Base-by-base conservation (phyloP, 768 basidiomycete genomes). In the Daedaleopsis sinensis region DNA sequence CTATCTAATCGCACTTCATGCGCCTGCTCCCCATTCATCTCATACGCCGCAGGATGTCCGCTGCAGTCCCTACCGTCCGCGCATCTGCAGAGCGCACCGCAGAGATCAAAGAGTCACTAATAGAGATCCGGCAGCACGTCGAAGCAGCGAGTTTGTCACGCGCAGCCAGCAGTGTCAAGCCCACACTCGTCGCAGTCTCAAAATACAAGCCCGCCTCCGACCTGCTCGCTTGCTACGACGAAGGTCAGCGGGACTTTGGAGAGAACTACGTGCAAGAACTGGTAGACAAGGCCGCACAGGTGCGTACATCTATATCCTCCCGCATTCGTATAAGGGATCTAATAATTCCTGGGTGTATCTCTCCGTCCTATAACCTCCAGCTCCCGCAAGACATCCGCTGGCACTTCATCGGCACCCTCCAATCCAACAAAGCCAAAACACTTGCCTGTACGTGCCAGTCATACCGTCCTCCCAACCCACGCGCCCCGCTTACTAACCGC, bases 191-290 rank as follows among this genome's bases (percentile, higher is more conserved):
- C 18, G 93, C 96, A 3, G 95, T 98, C 6, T 96, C 94, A 12
- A 98, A 98, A 76, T 84, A 89, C 70, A 98, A 98, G 72, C 93
- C 96, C 5, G 84, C 89, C 4, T 84, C 87, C 10, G 96, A 98
- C 74, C 87, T 98, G 61, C 78, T 87, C 27, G 90, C 89, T 11
- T 91, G 94, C 65, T 93, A 91, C 70, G 82, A 90, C 52, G 79
- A 81, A 15, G 93, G 91, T 0, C 92, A 97, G 64, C 79, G 88
- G 2, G 93, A 96, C 73, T 99, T 98, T 70, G 97, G 97, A 8
- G 97, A 99, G 78, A 99, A 99, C 73, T 98, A 98, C 70, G 94
- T 94, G 12, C 90, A 96, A 66, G 96, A 98, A 69, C 75, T 98
- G 62, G 88, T 87, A 42, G 94, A 93, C 36, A 97, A 97, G 71